Base-by-base conservation (phyloP, 108 stramenopile genomes). In the Epithemia pelagica region DNA sequence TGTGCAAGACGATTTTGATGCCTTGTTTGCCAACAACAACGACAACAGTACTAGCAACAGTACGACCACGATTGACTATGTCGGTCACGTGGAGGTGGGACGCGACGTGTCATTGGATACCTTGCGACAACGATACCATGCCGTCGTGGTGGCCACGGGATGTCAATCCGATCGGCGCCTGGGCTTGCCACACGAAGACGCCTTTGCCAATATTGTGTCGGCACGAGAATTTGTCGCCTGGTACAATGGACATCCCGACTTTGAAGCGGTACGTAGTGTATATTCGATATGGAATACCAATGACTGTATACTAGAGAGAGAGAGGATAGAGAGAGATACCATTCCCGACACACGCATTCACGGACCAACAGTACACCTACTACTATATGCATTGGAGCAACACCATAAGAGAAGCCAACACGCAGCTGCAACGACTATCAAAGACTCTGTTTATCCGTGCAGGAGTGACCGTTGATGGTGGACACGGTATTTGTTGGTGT, bases 151-250 rank as follows among this genome's bases (percentile, higher is more conserved):
- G 37, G 95, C 97, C 15, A 96, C 95, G 66, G 99, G 99, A 18
- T 91, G 90, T 74, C 86, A 89, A 77, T 73, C 84, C 2, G 89
- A 87, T 65, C 74, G 67, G 33, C 61, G 64, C 46, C 61, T 90
- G 30, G 66, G 68, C 20, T 66, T 94, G 18, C 78, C 79, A n/a
- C 85, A 84, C 2, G 80, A 80, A 30, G 70, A 74, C 5, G 54
- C 62, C 28, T 65, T 90, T 28, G 54, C 68, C 31, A 87, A 91
- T 23, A 91, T 99, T 31, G 60, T 95, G 61, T 79, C 84, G 52
- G 96, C 98, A 2, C 71, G 96, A 1, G 78, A 90, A 59, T 97
- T 98, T 79, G 97, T 99, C 27, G 87, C 87, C 52, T 99, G 97
- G 96, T 96, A 96, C 78, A 98, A 98, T 78, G 94, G 92, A 18